Evolutionary conservation across 2,329 filamentous ascomycete species (phyloP), one percentile per base, ranked within the genome.

Genomic region (Fusarium sp.): DNA sequence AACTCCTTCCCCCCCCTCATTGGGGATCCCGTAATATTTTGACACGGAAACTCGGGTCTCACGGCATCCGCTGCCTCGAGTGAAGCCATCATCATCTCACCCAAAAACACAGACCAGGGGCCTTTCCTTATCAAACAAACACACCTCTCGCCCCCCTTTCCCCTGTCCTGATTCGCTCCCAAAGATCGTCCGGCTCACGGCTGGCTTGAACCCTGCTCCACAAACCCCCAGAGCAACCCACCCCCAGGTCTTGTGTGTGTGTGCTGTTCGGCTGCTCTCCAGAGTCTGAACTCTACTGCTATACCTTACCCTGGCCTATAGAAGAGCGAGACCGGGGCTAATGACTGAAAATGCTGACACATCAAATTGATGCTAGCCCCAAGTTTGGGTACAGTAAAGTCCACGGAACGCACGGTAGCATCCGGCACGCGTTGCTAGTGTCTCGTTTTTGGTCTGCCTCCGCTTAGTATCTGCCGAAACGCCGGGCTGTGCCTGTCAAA

Each of bases 271-370:
- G 23, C 23, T 23, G 23, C 23, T 23, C 23, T 23, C 23, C 23
- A 23, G 23, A 23, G 23, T 23, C 23, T 23, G 23, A 23, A 23
- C 23, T 23, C 23, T 23, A 5, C 44, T 48, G 43, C 15, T 54
- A 41, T 41, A 41, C 39, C 39, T 10, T 7, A 7, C 39, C 39
- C 39, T 47, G 16, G 43, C 15, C 39, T 23, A 36, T 60, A 13
- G 37, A 12, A 48, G 36, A 59, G 30, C 39, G 18, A 23, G 23
- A 23, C 23, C 23, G 43, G 57, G 41, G 31, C 48, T 50, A 50
- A 68, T 68, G 64, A 71, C 67, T 53, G 39, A 48, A 60, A 46
- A 40, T 15, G 47, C 36, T 68, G 68, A 70, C 67, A 68, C 68
- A 70, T 68, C 44, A 23, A 23, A 23, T 23, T 3, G 23, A 23